phyloP scores from a whole-genome alignment of 2,329 filamentous ascomycete species.

The Trichoderma asperellum region DNA sequence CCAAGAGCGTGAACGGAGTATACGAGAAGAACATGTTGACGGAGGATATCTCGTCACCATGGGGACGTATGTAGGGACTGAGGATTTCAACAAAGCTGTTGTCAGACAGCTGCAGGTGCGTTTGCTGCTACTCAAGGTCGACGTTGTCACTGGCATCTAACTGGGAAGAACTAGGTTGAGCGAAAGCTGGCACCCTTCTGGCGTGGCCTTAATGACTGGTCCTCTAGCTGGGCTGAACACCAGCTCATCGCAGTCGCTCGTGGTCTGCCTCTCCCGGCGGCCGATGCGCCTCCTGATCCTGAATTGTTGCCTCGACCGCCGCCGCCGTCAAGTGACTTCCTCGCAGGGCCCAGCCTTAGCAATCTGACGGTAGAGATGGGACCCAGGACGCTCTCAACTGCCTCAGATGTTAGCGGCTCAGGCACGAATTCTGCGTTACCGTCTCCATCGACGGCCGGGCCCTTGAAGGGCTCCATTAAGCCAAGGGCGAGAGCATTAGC shows the following conservation, averaged over 20 bases:
- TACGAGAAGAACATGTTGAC: constrained; percentile 90
- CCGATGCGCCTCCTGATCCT: constrained; percentile 81
- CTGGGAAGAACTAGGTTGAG: constrained; percentile 69
- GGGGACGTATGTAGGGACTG: constrained; percentile 86
- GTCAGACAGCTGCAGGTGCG: constrained; percentile 89
- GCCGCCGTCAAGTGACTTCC: constrained; percentile 48
- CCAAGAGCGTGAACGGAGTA: constrained; percentile 87
- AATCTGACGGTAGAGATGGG: constrained; percentile 79
- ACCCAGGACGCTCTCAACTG: constrained; percentile 74
- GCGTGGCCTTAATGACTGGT: constrained; percentile 89
- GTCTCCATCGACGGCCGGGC: constrained; percentile 52
- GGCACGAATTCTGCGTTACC: constrained; percentile 59
- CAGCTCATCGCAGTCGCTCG: constrained; percentile 91
- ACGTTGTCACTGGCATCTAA: constrained; percentile 29
- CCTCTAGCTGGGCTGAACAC: constrained; percentile 87
- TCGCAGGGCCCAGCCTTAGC: constrained; percentile 62
- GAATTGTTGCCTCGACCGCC: constrained; percentile 55
- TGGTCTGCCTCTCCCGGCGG: constrained; percentile 79
- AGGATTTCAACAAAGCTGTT: constrained; percentile 88
- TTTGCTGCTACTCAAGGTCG: constrained; percentile 19
- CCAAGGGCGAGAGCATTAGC: constrained; percentile 88
- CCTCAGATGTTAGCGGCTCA: constrained; percentile 70
- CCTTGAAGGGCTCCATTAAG: constrained; percentile 66
- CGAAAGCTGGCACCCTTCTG: constrained; percentile 92
- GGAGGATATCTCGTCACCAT: constrained; percentile 93